Evolutionary conservation across 2,329 filamentous ascomycete genomes (phyloP).

Genomic region (Colletotrichum falcatum): DNA sequence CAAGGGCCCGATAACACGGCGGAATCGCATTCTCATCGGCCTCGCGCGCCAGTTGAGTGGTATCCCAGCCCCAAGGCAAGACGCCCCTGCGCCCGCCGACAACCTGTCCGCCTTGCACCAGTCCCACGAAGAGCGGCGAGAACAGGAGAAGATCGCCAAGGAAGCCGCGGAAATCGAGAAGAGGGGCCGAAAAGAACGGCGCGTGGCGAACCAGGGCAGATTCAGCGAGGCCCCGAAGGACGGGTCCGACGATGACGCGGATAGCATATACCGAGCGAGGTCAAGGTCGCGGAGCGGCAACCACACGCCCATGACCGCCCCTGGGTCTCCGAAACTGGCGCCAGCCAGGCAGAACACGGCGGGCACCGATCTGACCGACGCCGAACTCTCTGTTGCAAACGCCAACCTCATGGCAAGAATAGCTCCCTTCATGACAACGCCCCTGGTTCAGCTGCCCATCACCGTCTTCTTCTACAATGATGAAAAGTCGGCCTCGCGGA

Average conservation of each 20-base stretch:
- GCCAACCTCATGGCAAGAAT: constrained; percentile 88
- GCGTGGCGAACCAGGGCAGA: constrained; percentile 75
- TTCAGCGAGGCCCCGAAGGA: constrained; percentile 77
- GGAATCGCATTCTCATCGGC: constrained; percentile 87
- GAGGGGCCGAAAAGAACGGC: constrained; percentile 77
- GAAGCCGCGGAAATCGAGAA: constrained; percentile 83
- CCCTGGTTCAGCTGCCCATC: constrained; percentile 80
- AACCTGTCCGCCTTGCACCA: constrained; percentile 48
- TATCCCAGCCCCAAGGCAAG: constrained; percentile 74
- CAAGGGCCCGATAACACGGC: constrained; percentile 84
- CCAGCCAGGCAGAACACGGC: constrained; percentile 53
- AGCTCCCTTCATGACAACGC: constrained; percentile 89
- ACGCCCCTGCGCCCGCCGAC: constrained; percentile 42
- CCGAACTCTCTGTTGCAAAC: constrained; percentile 84
- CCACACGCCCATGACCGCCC: constrained; percentile 54
- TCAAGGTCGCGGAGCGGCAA: constrained; percentile 48
- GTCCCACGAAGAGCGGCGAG: constrained; percentile 62
- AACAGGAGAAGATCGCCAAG: constrained; percentile 75
- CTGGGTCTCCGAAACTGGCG: constrained; percentile 57
- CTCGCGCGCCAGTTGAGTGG: constrained; percentile 90
- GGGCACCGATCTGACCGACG: constrained; percentile 73
- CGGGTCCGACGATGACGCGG: constrained; percentile 55
- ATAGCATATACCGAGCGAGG: constrained; percentile 47
- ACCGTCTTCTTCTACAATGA: constrained; percentile 98
- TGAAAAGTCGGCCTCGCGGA: constrained; percentile 82